phyloP scores from a whole-genome alignment of 345 rosid genomes.

The Salix arbutifolia region DNA sequence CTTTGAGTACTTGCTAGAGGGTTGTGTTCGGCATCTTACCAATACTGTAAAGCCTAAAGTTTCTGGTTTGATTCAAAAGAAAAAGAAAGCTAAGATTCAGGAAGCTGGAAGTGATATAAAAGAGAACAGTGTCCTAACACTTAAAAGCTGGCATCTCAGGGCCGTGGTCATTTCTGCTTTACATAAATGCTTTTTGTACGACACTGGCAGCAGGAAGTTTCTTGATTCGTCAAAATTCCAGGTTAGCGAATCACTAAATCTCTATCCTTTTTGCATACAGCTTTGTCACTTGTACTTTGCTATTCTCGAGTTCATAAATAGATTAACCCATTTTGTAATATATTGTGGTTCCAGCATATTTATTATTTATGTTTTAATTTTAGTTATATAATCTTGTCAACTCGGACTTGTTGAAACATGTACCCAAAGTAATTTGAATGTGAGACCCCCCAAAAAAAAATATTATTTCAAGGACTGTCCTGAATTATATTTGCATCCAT shows the following conservation, averaged over 20 bases:
- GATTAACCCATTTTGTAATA: neutral
- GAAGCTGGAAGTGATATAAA: slow-evolving; percentile 30
- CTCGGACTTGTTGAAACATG: too few species aligned
- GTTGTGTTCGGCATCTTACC: slow-evolving; percentile 57
- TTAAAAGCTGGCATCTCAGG: slow-evolving; percentile 76
- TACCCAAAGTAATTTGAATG: too few species aligned
- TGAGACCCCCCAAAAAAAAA: too few species aligned
- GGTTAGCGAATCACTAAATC: slow-evolving; percentile 26
- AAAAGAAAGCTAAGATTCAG: slow-evolving; percentile 70
- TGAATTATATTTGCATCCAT: neutral
- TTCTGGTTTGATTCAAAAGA: slow-evolving; percentile 50
- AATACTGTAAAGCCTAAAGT: slow-evolving; percentile 27
- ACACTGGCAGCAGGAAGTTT: slow-evolving; percentile 67
- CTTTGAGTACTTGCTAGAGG: slow-evolving; percentile 72
- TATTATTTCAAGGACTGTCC: too few species aligned
- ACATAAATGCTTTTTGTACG: slow-evolving; percentile 77
- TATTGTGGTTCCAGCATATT: neutral
- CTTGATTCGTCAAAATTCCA: slow-evolving; percentile 82
- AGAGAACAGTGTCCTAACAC: slow-evolving; percentile 23
- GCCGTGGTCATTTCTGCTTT: slow-evolving; percentile 68
- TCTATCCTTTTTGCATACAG: neutral
- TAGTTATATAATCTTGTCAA: too few species aligned
- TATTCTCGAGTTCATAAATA: neutral
- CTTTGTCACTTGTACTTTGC: neutral
- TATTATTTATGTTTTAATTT: too few species aligned